Evolutionary conservation across 352 stramenopile genomes (phyloP), one percentile per base, ranked within the genome.

Genomic region (Globisporangium paroecandrum): DNA sequence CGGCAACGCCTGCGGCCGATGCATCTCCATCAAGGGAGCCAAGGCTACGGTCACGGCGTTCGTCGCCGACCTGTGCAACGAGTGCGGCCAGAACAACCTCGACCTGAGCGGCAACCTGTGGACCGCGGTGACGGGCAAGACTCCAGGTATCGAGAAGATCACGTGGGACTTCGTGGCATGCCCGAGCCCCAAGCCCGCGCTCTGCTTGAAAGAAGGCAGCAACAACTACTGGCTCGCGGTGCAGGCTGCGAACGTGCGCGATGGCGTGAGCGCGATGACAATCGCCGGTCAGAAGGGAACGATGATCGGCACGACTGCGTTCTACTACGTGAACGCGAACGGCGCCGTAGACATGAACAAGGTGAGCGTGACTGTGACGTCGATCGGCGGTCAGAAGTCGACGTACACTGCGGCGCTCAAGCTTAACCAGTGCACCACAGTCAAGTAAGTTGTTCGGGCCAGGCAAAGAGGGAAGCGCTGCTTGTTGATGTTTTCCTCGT

Each of bases 31-130:
- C 55, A 69, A 63, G 18, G 63, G 63, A 6, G 63, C 63, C 20
- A 63, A 63, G 13, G 63, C 54, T 20, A 69, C 63, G 8, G 63
- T 69, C 54, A 69, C 55, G 20, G 63, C 63, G 20, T 69, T 69
- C 63, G 63, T 63, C 20, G 63, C 54, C 3, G 63, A 69, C 29
- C 20, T 51, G 36, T 69, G 64, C 55, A 49, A 46, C 55, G 64
- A 69, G 55, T 69, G 64, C 55, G 64, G 64, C 1, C 64, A 69
- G 22, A 63, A 69, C 54, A 69, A 69, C 64, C 64, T 69, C 25
- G 64, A 69, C 55, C 32, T 69, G 22, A 69, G 64, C 41, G 64
- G 64, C 24, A 64, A 51, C 41, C 54, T 69, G 18, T 69, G 64
- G 64, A 69, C 20, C 1, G 64, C 64, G 0, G 64, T 64, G 8